Evolutionary conservation across 345 rosid genomes (phyloP).

Genomic region (Abelmoschus esculentus): DNA sequence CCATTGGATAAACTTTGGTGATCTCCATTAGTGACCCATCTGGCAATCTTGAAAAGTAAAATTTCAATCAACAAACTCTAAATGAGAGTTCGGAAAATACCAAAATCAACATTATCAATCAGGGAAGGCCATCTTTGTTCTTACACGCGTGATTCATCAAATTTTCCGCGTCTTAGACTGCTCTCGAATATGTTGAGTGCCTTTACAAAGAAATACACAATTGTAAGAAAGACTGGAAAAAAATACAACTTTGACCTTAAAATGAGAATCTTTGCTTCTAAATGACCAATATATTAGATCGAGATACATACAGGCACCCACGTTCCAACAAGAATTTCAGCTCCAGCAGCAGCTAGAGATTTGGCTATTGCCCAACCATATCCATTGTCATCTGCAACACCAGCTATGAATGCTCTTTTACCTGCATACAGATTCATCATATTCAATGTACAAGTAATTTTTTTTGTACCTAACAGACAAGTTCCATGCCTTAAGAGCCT

Average conservation of each 20-base stretch:
- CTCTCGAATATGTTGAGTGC: constrained; percentile 91
- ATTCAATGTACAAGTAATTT: constrained; percentile 1
- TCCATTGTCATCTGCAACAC: constrained; percentile 95
- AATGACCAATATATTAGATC: neutral
- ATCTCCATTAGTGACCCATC: constrained; percentile 67
- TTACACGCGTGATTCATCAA: constrained; percentile 87
- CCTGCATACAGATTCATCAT: constrained; percentile 36
- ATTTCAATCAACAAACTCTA: neutral
- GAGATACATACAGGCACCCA: constrained; percentile 87
- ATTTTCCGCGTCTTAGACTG: constrained; percentile 90
- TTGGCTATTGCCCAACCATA: constrained; percentile 99
- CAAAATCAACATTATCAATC: neutral
- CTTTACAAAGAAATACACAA: constrained; percentile 36
- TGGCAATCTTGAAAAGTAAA: constrained; percentile 38
- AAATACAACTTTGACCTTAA: neutral
- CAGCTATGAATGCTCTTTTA: constrained; percentile 93
- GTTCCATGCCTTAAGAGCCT: neutral
- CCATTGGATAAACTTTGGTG: constrained; percentile 55
- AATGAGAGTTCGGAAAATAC: neutral
- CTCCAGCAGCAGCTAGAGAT: constrained; percentile 98
- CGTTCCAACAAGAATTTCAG: constrained; percentile 93
- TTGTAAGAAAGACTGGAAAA: neutral
- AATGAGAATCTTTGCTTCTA: neutral
- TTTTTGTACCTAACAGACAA: neutral
- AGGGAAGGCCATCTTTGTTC: constrained; percentile 14